Conservation (phyloP, 371 early-diverging fungal species). For the Gilbertella persicaria region DNA sequence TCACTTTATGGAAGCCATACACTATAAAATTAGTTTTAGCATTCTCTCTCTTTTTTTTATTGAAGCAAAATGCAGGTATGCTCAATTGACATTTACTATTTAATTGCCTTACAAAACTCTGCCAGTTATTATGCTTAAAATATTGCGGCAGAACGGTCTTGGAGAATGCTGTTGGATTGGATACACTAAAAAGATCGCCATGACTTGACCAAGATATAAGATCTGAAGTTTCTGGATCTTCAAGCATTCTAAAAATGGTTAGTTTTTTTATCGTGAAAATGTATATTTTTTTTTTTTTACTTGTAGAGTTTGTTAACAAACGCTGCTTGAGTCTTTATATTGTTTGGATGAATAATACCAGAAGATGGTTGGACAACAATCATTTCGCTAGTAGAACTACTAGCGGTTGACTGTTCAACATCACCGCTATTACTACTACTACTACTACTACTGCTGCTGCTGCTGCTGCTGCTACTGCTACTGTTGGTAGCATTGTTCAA, state of each 20-base stretch:
- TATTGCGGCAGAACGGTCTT: slow-evolving; percentile 68
- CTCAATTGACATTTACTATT: slow-evolving; percentile 54
- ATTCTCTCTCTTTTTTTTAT: background rate
- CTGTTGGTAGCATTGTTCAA: slow-evolving; percentile 8
- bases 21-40: slow-evolving; percentile 26
- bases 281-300: slow-evolving; percentile 20
- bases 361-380: background rate
- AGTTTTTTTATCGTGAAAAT: background rate
- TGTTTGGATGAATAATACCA: background rate
- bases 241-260: slow-evolving; percentile 49
- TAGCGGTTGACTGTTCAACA: background rate
- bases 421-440: background rate
- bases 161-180: slow-evolving; percentile 60
- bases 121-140: slow-evolving; percentile 88
- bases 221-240: slow-evolving; percentile 56
- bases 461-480: background rate
- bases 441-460: background rate
- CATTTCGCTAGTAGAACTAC: background rate
- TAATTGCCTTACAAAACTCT: slow-evolving; percentile 84
- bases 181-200: slow-evolving; percentile 66
- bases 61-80: background rate
- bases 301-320: slow-evolving; percentile 73
- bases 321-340: slow-evolving; percentile 59
- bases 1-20: slow-evolving; percentile 65
- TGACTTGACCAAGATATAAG: slow-evolving; percentile 64